Evolutionary conservation across 192 early-diverging fungal species (phyloP).

Genomic region (Backusella mclennaniae): DNA sequence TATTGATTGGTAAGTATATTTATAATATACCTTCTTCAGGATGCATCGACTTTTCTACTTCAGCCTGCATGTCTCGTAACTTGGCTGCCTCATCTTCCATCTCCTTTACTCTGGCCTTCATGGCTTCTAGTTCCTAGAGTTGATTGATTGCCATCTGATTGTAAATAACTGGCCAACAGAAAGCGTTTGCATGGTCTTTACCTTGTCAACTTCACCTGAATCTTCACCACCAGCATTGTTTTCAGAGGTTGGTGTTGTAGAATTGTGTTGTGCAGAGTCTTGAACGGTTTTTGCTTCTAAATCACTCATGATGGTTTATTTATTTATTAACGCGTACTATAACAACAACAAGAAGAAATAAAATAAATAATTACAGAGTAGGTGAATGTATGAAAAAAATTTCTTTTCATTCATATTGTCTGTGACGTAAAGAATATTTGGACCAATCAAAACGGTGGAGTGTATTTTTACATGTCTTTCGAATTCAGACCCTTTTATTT

Average conservation of each 20-base stretch:
- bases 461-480: background rate
- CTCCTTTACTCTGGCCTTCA: slow-evolving; percentile 74
- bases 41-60: slow-evolving; percentile 74
- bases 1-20: background rate
- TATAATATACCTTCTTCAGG: slow-evolving; percentile 47
- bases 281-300: slow-evolving; percentile 15
- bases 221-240: background rate
- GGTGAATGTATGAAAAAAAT: background rate
- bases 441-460: background rate
- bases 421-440: background rate
- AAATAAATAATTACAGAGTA: background rate
- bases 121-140: slow-evolving; percentile 73
- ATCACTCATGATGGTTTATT: slow-evolving; percentile 14
- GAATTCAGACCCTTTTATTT: background rate
- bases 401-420: background rate
- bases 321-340: background rate
- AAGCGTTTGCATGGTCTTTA: background rate
- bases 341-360: slow-evolving; percentile 5
- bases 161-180: background rate
- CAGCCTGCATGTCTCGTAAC: slow-evolving; percentile 71
- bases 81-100: slow-evolving; percentile 86
- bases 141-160: background rate
- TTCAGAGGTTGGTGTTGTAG: background rate
- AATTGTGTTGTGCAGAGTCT: slow-evolving; percentile 13
- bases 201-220: slow-evolving; percentile 21